Base-by-base conservation (phyloP, 2,329 filamentous ascomycete genomes). In the Colletotrichum sp. region DNA sequence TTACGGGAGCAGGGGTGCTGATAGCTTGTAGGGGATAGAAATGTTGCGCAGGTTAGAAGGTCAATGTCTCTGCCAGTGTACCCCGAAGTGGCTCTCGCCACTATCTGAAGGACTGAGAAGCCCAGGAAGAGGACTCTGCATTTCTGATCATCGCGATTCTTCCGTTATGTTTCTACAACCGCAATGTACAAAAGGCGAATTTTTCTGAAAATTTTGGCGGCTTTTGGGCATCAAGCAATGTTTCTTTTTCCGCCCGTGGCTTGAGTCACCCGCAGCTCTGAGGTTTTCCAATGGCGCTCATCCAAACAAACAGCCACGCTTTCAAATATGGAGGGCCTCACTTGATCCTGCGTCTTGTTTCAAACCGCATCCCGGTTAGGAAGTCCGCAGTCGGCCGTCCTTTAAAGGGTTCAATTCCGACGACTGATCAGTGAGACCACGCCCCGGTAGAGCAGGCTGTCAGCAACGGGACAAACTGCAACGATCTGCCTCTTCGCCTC, bases 221-320 rank as follows among this genome's bases (percentile, higher is more conserved):
- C n/a, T 22, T 52, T 52, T 15, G 62, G 36, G 62, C 62, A 52
- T 39, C 62, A 48, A 48, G 34, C 39, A 52, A 30, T 56, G 27
- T 67, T 72, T 72, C 55, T 67, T 75, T 72, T 68, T 72, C 28
- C 16, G 28, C 28, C 32, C 6, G 34, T 75, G 73, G 70, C 73
- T 73, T 73, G 32, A 58, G 64, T 75, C 65, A 69, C 13, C 74
- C 62, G 62, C 69, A 18, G 27, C 36, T 43, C 61, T 58, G 62
- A 48, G 12, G 69, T 34, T 67, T 75, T 58, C 55, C 60, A 27
- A 28, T 58, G 22, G 36, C 25, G 39, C 64, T 43, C 43, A 34
- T 36, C 34, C 34, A 55, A n/a, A 32, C 28, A 66, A 34, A 52
- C 39, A 30, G 13, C 64, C 36, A 66, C 30, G 43, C 28, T 68